Evolutionary conservation across 2,329 filamentous ascomycete genomes (phyloP).

Genomic region (Phialophora macrospora): DNA sequence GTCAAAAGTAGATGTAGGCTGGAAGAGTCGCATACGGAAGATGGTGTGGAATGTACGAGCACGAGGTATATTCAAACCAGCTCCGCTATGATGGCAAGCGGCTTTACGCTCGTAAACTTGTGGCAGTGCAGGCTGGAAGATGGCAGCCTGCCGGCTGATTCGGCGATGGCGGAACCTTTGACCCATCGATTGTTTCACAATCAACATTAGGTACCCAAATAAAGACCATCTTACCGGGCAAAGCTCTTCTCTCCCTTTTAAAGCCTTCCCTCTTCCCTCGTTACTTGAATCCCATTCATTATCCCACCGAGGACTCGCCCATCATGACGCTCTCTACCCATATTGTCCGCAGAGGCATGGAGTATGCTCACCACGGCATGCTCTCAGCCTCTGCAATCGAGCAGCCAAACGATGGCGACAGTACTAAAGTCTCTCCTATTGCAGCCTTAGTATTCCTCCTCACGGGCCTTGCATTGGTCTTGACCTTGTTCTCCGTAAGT

Average conservation of each 20-base stretch:
- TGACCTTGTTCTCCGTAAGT: slow-evolving; percentile 42
- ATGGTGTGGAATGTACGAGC: neutral
- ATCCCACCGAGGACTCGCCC: neutral
- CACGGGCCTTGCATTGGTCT: slow-evolving; percentile 39
- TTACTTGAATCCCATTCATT: slow-evolving; percentile 4
- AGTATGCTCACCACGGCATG: slow-evolving; percentile 41
- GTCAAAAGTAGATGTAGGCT: neutral
- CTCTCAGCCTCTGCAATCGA: slow-evolving; percentile 28
- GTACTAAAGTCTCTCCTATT: slow-evolving; percentile 39
- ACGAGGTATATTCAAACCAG: neutral
- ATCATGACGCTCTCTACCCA: slow-evolving; percentile 31
- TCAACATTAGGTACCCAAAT: slow-evolving; percentile 13
- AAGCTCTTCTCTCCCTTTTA: neutral
- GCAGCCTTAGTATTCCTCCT: slow-evolving; percentile 42
- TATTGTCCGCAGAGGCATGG: slow-evolving; percentile 47
- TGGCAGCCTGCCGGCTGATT: slow-evolving; percentile 17
- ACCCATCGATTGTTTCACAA: slow-evolving; percentile 15
- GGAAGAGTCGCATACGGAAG: neutral
- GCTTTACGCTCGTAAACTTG: neutral
- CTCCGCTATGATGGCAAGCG: neutral
- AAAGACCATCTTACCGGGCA: slow-evolving; percentile 16
- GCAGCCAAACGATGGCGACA: slow-evolving; percentile 35
- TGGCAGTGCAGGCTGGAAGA: slow-evolving; percentile 8
- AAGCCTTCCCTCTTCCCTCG: slow-evolving; percentile 1
- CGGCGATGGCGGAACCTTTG: slow-evolving; percentile 10